These are phyloP conservation scores for Mariannaea elegans DNA, from an alignment of 2,329 filamentous ascomycete species.

Conservation along the genomic window DNA sequence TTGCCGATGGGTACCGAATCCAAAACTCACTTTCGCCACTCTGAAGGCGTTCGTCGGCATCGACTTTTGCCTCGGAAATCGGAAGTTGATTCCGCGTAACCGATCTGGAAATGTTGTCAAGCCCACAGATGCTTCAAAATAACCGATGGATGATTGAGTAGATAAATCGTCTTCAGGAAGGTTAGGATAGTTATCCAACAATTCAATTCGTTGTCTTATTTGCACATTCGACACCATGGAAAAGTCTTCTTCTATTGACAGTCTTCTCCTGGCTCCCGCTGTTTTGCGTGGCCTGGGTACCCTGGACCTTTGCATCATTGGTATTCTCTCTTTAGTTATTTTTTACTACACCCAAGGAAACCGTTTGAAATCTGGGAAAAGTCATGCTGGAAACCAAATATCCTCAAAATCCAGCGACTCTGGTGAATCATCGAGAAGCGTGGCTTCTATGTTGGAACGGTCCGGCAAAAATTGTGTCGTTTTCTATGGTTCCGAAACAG, in stretches of 20 bases:
- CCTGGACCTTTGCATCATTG: constrained; percentile 4
- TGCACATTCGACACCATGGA: not conserved
- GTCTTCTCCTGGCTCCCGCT: not conserved
- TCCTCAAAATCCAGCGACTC: not conserved
- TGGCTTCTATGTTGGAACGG: constrained; percentile 95
- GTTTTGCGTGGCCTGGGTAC: constrained; percentile 1
- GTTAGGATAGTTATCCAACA: not conserved
- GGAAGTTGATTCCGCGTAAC: constrained; percentile 5
- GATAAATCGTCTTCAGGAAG: not conserved
- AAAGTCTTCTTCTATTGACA: not conserved
- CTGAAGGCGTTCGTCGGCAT: not conserved
- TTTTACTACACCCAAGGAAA: constrained; percentile 5
- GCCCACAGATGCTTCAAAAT: not conserved
- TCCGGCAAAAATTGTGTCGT: constrained; percentile 96
- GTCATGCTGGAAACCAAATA: not conserved
- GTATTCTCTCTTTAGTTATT: not conserved
- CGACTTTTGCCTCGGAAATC: constrained; percentile 12
- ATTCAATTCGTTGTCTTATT: not conserved
- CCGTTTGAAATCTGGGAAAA: not conserved
- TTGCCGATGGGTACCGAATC: not conserved
- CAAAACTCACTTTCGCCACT: not conserved
- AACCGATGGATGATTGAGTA: not conserved
- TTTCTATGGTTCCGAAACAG: constrained; percentile 98
- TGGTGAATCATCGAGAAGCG: constrained; percentile 70
- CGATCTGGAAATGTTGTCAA: not conserved